phyloP scores from a whole-genome alignment of 1,284 basidiomycete genomes.

The Ustilago loliicola region DNA sequence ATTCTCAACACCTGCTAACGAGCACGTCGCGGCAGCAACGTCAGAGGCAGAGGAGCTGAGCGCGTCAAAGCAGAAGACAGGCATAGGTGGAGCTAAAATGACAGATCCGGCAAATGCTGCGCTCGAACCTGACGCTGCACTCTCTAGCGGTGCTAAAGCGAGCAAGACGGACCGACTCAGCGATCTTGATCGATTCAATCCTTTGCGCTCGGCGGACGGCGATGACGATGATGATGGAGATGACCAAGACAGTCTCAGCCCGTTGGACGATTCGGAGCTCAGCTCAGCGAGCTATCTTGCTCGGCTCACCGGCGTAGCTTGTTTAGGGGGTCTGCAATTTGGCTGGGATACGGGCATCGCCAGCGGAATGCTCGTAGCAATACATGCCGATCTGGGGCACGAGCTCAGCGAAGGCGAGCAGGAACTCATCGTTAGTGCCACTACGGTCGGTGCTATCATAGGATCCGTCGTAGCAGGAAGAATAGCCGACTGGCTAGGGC shows the following conservation, averaged over 20 bases:
- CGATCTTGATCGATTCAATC: slow-evolving; percentile 36
- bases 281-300: slow-evolving; percentile 46
- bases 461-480: slow-evolving; percentile 55
- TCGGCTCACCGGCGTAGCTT: slow-evolving; percentile 53
- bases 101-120: slow-evolving; percentile 24
- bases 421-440: slow-evolving; percentile 62
- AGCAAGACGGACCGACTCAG: slow-evolving; percentile 9
- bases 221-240: slow-evolving; percentile 17
- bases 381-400: slow-evolving; percentile 58
- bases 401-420: slow-evolving; percentile 60
- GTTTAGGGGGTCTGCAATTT: slow-evolving; percentile 54
- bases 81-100: slow-evolving; percentile 14
- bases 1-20: slow-evolving; percentile 22
- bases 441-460: slow-evolving; percentile 62
- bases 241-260: slow-evolving; percentile 13
- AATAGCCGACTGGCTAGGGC: slow-evolving; percentile 55
- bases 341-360: slow-evolving; percentile 62
- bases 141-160: neutral
- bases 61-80: neutral
- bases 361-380: slow-evolving; percentile 60
- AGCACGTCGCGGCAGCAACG: neutral
- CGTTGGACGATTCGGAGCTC: slow-evolving; percentile 37
- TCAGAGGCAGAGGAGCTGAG: neutral
- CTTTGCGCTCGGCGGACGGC: slow-evolving; percentile 10
- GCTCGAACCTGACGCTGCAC: slow-evolving; percentile 1